Percentiles rank a stretch among this genome's conserved stretches.
phyloP scores from a whole-genome alignment of 176 grass and related monocot species.

The Elaeis guineensis region DNA sequence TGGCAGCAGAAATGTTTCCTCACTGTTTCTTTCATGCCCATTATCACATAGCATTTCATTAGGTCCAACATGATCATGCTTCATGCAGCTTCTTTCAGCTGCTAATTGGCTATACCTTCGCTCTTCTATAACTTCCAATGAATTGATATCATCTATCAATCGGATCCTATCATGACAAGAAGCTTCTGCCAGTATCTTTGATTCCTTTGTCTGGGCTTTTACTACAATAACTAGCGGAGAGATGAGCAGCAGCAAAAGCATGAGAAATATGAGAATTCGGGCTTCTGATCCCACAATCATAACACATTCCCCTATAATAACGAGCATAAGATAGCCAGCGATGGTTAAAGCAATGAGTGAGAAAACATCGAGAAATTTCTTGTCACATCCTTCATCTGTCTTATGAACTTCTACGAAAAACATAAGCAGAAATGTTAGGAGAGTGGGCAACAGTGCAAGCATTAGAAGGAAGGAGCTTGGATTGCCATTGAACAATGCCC shows the following conservation, averaged over 20 bases:
- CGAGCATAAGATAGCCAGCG: conserved; percentile 72
- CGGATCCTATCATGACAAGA: neutral
- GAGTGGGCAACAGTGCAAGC: conserved; percentile 53
- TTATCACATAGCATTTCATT: neutral
- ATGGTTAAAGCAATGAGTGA: conserved; percentile 60
- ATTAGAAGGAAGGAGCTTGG: conserved; percentile 71
- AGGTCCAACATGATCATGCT: neutral
- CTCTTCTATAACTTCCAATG: neutral
- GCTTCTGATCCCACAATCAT: conserved; percentile 10
- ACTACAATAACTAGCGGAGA: conserved; percentile 38
- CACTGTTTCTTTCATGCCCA: neutral
- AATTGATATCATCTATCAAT: conserved; percentile 2
- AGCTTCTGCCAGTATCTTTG: neutral
- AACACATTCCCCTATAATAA: conserved; percentile 71
- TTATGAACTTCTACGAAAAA: conserved; percentile 49
- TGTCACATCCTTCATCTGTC: conserved; percentile 28
- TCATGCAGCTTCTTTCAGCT: neutral
- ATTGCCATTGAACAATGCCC: conserved; percentile 26
- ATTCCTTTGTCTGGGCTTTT: conserved; percentile 40
- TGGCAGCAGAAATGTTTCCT: neutral
- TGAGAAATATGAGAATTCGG: conserved; percentile 20
- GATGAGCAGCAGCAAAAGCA: conserved; percentile 48
- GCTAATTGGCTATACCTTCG: neutral
- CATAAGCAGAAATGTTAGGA: conserved; percentile 60
- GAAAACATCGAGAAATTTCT: conserved; percentile 66